Evolutionary conservation across 2,329 filamentous ascomycete species (phyloP), one percentile per base, ranked within the genome.

Genomic region (Talaromyces sp.): DNA sequence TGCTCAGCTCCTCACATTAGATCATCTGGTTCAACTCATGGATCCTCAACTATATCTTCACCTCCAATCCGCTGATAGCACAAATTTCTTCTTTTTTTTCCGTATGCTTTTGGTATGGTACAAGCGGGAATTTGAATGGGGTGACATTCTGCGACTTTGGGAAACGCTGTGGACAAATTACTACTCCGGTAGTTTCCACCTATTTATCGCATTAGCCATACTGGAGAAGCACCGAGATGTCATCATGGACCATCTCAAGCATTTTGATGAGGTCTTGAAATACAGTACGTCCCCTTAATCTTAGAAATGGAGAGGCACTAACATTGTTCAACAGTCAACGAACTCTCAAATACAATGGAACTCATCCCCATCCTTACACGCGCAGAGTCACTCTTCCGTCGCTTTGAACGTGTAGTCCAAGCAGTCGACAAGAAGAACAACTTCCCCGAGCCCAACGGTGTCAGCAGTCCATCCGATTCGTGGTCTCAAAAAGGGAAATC

Each of bases 11-110:
- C 83, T 92, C 45, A 93, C 94, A 0, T 87, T 99, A 3, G 93
- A 99, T 74, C 93, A 99, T 69, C 88, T 99, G 0, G 93, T 98
- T 13, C 93, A 96, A 74, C 91, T 99, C 65, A 93, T 99, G 88
- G 95, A 99, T 70, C 95, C 96, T 0, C 91, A 93, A 74, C 87
- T 99, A 8, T 98, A 97, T 78, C 84, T 91, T 1, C 95, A 99
- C 72, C 86, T 99, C 0, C 88, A 96, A 76, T 89, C 86, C 16
- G 91, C 93, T 22, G 96, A 99, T 73, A 96, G 91, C 73, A 99
- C 95, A 27, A 99, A 99, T 77, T 99, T 99, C 79, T 99, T 99
- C 80, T 99, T 99, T 83, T 98, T 99, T 83, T 99, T 98, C 86
- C 91, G 95, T 66, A 98, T 98, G 95, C 84, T 99, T 39, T 84